Base-by-base conservation (phyloP, 768 basidiomycete genomes). In the Omphalotus guepiniiformis region DNA sequence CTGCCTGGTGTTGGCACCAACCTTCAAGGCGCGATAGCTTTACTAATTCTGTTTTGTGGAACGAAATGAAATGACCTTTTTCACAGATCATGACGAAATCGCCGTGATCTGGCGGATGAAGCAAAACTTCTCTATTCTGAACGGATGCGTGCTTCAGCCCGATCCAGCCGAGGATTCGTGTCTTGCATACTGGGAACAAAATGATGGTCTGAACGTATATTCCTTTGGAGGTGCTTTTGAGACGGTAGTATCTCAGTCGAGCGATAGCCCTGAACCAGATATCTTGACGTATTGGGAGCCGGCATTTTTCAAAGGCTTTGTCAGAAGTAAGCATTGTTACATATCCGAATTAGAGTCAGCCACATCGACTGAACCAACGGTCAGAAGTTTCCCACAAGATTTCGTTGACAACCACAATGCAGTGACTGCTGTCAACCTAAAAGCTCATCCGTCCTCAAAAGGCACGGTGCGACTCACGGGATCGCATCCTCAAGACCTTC, bases 1-100 rank as follows among this genome's bases (percentile, higher is more conserved):
- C 54, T 67, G 16, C 65, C 69, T 1, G 65, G 65, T 3, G 69
- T 71, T 18, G 69, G 70, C n/a, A 54, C 29, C 8, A 68, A 70
- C 47, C 54, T 70, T 13, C 66, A 68, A 55, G 69, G 68, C 54
- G 47, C 36, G 28, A 2, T 23, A 9, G 12, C 46, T 12, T 39
- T 38, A 37, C 25, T 4, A 32, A 19, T 18, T 4, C 12, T 15
- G n/a, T 29, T 12, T 28, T 11, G 3, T 26, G 13, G 25, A 8
- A 36, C 42, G 22, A n/a, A 8, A n/a, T 39, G 25, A 22, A 40
- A 40, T 26, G 4, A 37, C 5, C 18, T 16, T 30, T 19, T 34
- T 8, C n/a, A 1, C 16, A 66, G 65, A 66, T 48, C 63, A 65
- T 42, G 65, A 66, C 46, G 65, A 65, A 49, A 54, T 65, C 34